These are phyloP conservation scores for Beauveria pseudobassiana DNA, from an alignment of 2,329 filamentous ascomycete genomes.

Conservation along the genomic window DNA sequence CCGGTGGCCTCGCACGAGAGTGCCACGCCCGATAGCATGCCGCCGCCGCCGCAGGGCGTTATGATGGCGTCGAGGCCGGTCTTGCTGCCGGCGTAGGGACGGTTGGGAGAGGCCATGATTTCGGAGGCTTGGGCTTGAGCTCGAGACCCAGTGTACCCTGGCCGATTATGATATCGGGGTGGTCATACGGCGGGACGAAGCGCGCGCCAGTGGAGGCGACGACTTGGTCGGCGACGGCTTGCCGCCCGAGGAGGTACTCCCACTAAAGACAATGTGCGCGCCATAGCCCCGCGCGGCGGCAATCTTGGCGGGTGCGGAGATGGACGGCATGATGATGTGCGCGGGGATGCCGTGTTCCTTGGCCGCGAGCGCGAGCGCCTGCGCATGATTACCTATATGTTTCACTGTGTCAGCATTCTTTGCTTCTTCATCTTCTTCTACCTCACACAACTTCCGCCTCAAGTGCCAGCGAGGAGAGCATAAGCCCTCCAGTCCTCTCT, in stretches of 20 bases:
- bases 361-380: slow-evolving; percentile 83
- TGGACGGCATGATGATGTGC: slow-evolving; percentile 88
- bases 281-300: slow-evolving; percentile 73
- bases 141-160: slow-evolving; percentile 89
- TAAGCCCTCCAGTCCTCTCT: background rate
- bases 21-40: slow-evolving; percentile 77
- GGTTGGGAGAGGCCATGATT: slow-evolving; percentile 32
- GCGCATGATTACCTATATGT: slow-evolving; percentile 76
- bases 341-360: slow-evolving; percentile 65
- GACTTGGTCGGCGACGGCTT: slow-evolving; percentile 65
- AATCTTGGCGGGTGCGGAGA: slow-evolving; percentile 79
- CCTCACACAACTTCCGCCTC: too few relatives aligned
- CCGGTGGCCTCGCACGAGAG: slow-evolving; percentile 65
- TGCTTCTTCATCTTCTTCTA: too few relatives aligned
- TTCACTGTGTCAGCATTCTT: background rate
- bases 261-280: slow-evolving; percentile 72
- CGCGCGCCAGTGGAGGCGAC: slow-evolving; percentile 65
- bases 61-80: slow-evolving; percentile 61
- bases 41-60: slow-evolving; percentile 79
- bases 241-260: slow-evolving; percentile 69
- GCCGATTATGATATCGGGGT: slow-evolving; percentile 84
- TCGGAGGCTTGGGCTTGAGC: slow-evolving; percentile 64
- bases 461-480: too few relatives aligned
- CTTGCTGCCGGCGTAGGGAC: slow-evolving; percentile 11
- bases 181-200: slow-evolving; percentile 84